Evolutionary conservation across 257 asterid species (phyloP).

Genomic region (Petrea volubilis): DNA sequence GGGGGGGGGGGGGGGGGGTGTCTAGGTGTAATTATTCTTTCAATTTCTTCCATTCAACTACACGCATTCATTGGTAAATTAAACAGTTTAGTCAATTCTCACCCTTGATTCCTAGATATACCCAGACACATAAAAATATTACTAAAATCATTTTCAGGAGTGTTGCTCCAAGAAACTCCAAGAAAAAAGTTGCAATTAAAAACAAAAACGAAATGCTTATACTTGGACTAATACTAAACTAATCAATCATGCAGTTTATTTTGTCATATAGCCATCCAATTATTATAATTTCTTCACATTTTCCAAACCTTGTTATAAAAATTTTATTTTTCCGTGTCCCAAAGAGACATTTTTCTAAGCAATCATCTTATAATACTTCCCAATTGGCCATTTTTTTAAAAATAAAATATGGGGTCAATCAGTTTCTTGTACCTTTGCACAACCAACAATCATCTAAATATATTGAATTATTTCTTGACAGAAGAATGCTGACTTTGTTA

Average conservation of each 20-base stretch:
- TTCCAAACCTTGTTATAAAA: neutral
- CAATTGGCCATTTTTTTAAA: neutral
- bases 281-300: neutral
- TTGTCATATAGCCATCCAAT: neutral
- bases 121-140: neutral
- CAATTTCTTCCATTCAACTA: too few species aligned
- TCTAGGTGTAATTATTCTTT: too few species aligned
- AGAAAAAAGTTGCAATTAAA: neutral
- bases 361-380: neutral
- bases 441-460: constrained; percentile 13
- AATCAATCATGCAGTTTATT: neutral
- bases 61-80: neutral
- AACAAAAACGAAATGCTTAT: too few species aligned
- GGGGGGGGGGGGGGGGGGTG: too few species aligned
- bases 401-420: neutral
- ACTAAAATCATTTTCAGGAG: constrained; percentile 14
- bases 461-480: constrained; percentile 5
- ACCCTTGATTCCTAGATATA: neutral
- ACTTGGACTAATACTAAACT: neutral
- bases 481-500: constrained; percentile 26
- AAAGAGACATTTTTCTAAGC: neutral
- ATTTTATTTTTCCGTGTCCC: neutral
- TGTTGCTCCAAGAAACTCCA: constrained; percentile 1
- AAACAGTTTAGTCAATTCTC: neutral
- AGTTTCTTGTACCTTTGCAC: constrained; percentile 9